Evolutionary conservation across 1,284 basidiomycete species (phyloP).

Genomic region (Rhodotorula sp.): DNA sequence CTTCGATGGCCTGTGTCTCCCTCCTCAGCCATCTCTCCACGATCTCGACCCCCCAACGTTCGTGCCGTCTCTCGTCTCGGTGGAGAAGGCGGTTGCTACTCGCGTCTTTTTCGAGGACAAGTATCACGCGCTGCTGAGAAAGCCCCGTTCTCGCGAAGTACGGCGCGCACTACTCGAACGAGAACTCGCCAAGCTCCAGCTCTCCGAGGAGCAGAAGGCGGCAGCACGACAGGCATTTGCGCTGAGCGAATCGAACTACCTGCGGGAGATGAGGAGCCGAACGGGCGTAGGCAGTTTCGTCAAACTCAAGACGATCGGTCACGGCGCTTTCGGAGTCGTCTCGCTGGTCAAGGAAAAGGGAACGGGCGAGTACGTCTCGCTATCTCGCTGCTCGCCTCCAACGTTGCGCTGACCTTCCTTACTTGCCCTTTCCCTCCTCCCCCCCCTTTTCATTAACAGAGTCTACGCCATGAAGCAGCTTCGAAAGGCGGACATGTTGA

Average conservation of each 20-base stretch:
- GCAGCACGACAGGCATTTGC: constrained; percentile 72
- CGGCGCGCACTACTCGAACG: constrained; percentile 79
- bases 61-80: constrained; percentile 78
- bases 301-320: constrained; percentile 91
- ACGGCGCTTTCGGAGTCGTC: constrained; percentile 96
- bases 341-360: constrained; percentile 80
- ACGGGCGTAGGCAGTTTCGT: constrained; percentile 82
- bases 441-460: neutral
- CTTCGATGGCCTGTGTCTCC: constrained; percentile 8
- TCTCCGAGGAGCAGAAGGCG: constrained; percentile 69
- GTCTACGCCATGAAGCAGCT: constrained; percentile 97
- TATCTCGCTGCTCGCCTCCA: no score
- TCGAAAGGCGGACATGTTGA: constrained; percentile 92
- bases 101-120: constrained; percentile 96
- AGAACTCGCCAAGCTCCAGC: constrained; percentile 72
- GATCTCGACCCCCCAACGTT: constrained; percentile 47
- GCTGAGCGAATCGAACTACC: constrained; percentile 82
- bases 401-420: neutral
- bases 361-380: constrained; percentile 57
- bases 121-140: constrained; percentile 77
- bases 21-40: neutral
- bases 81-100: constrained; percentile 88
- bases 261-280: constrained; percentile 76
- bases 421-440: neutral
- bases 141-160: constrained; percentile 71